phyloP scores from a whole-genome alignment of 176 grass and related monocot species.

The Echinochloa phyllopogon region DNA sequence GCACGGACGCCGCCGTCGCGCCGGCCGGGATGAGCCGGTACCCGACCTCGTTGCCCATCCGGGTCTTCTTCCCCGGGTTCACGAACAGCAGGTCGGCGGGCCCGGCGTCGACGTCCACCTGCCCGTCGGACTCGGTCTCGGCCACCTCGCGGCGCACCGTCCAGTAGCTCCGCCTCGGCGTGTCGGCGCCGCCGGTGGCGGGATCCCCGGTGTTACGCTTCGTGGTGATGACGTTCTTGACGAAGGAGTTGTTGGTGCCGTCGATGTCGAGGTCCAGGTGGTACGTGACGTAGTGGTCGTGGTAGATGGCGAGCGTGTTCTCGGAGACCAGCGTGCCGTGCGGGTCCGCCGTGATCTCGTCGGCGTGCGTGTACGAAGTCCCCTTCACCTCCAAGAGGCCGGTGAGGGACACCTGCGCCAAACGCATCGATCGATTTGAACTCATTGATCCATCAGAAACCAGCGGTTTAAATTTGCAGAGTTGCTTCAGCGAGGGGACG shows the following conservation, averaged over 20 bases:
- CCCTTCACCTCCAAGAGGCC: constrained; percentile 71
- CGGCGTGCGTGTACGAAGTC: constrained; percentile 47
- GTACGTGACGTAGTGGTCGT: constrained; percentile 84
- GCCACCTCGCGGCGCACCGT: constrained; percentile 59
- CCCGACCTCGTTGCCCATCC: constrained; percentile 60
- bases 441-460: no score
- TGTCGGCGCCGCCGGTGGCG: neutral
- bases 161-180: constrained; percentile 75
- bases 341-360: constrained; percentile 58
- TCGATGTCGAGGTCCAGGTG: constrained; percentile 80
- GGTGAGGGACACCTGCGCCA: constrained; percentile 55
- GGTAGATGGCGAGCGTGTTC: constrained; percentile 78
- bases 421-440: no score
- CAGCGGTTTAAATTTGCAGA: no score
- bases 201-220: constrained; percentile 26
- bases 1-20: constrained; percentile 54
- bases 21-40: constrained; percentile 50
- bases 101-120: constrained; percentile 31
- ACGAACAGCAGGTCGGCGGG: constrained; percentile 60
- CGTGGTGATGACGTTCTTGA: constrained; percentile 41
- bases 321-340: constrained; percentile 71
- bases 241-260: constrained; percentile 72
- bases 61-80: constrained; percentile 63
- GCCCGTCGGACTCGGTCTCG: constrained; percentile 55
- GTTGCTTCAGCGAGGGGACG: no score